Conservation (phyloP, 2,329 filamentous ascomycete genomes). For the Ceratocystiopsis minuta region DNA sequence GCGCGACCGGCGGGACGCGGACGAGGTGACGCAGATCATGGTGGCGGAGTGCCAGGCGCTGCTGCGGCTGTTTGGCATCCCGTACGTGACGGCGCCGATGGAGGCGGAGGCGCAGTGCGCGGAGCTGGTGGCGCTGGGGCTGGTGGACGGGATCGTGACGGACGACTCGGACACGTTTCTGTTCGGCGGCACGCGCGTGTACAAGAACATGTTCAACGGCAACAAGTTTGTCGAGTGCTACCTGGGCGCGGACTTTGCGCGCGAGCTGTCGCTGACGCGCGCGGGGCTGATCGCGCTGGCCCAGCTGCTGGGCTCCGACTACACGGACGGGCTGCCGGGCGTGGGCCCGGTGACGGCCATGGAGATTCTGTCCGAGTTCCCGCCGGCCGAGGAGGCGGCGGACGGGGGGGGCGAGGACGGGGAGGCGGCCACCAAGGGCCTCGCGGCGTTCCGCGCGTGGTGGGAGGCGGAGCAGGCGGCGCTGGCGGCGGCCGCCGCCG, state of each 20-base stretch:
- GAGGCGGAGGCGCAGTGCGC: constrained; percentile 97
- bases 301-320: constrained; percentile 82
- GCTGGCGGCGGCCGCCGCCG: constrained; percentile 7
- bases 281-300: constrained; percentile 77
- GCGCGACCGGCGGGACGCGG: constrained; percentile 86
- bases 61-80: constrained; percentile 75
- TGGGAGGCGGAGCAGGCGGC: constrained; percentile 61
- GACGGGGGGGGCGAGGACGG: too few species aligned
- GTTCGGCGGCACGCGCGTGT: constrained; percentile 87
- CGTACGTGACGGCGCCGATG: constrained; percentile 96
- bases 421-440: constrained; percentile 25
- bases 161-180: constrained; percentile 95
- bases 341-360: constrained; percentile 89
- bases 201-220: constrained; percentile 99
- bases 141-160: constrained; percentile 94
- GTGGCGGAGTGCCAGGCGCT: constrained; percentile 86
- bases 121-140: constrained; percentile 64
- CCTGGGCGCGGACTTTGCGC: constrained; percentile 63
- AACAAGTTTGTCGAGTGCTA: constrained; percentile 98
- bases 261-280: constrained; percentile 75
- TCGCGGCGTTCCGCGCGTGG: constrained; percentile 73
- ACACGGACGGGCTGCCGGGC: constrained; percentile 78
- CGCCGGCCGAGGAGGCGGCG: constrained; percentile 11
- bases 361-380: constrained; percentile 85
- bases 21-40: constrained; percentile 95